A percentile compares a stretch with the other conserved stretches of the same genome.
Evolutionary conservation across 176 grass and related monocot species (phyloP).

Genomic region (Lolium multiflorum): DNA sequence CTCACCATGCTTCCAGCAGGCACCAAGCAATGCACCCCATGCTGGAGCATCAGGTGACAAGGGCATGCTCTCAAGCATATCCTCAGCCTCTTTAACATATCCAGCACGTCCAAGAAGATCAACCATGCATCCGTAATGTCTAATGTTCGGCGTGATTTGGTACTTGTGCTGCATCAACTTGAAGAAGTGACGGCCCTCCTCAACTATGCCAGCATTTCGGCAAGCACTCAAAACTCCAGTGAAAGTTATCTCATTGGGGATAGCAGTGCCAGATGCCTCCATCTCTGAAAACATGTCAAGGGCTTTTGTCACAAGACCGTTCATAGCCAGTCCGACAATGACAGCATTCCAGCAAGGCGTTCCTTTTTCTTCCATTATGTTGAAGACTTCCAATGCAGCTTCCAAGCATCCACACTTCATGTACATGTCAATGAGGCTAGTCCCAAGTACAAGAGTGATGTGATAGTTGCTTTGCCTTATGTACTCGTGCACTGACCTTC

Average conservation of each 20-base stretch:
- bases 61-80: slow-evolving; percentile 79
- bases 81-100: slow-evolving; percentile 81
- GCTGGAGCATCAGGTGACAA: slow-evolving; percentile 77
- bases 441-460: slow-evolving; percentile 64
- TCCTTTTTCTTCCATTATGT: slow-evolving; percentile 59
- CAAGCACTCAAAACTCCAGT: slow-evolving; percentile 88
- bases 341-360: slow-evolving; percentile 85
- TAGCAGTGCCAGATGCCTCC: slow-evolving; percentile 57
- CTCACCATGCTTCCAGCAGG: slow-evolving; percentile 87
- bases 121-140: slow-evolving; percentile 91
- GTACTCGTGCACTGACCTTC: slow-evolving; percentile 75
- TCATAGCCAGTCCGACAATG: slow-evolving; percentile 80
- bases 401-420: slow-evolving; percentile 85
- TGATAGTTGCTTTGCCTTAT: slow-evolving; percentile 58
- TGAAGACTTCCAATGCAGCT: slow-evolving; percentile 75
- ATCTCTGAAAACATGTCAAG: slow-evolving; percentile 76
- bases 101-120: slow-evolving; percentile 93
- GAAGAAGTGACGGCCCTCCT: slow-evolving; percentile 71
- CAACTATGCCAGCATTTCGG: slow-evolving; percentile 76
- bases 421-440: slow-evolving; percentile 91
- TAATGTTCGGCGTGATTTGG: slow-evolving; percentile 73
- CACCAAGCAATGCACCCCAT: slow-evolving; percentile 87
- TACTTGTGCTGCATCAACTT: slow-evolving; percentile 75
- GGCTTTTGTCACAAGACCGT: slow-evolving; percentile 70
- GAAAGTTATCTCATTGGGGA: slow-evolving; percentile 89